These are phyloP conservation scores for Tetradesmus obliquus DNA, from an alignment of 139 green algal species.

Conservation along the genomic window DNA sequence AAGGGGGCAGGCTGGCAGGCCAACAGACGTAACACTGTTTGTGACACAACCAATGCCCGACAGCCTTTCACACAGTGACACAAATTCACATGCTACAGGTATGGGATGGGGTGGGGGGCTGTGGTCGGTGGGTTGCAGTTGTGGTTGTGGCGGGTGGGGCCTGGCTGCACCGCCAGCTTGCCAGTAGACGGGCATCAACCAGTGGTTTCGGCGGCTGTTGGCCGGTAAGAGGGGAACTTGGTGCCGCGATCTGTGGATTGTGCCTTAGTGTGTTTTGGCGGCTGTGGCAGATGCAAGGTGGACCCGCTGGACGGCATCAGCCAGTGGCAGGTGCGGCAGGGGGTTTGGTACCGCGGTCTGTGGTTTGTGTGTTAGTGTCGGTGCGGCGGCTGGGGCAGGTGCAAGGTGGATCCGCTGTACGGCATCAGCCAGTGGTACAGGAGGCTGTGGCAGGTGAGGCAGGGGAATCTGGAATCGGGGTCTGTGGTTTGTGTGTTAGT, in stretches of 20 bases:
- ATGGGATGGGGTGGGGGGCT: no score
- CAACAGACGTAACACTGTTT: no score
- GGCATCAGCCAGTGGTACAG: constrained; percentile 65
- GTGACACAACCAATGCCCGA: no score
- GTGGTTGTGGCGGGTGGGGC: neutral
- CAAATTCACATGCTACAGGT: no score
- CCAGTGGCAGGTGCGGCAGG: constrained; percentile 55
- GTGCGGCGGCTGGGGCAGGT: constrained; percentile 15
- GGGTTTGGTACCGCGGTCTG: no score
- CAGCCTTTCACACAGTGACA: no score
- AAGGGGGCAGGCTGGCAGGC: no score
- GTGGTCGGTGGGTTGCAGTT: neutral
- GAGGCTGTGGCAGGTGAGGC: constrained; percentile 46
- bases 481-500: neutral
- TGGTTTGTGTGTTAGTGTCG: no score
- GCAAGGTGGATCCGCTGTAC: constrained; percentile 60
- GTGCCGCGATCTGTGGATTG: neutral
- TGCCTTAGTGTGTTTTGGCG: neutral
- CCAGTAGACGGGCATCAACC: no score
- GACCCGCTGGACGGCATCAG: constrained; percentile 68
- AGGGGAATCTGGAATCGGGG: neutral
- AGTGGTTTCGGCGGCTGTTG: no score
- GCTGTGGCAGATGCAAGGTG: constrained; percentile 40
- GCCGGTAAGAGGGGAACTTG: no score
- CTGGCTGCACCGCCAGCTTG: no score